Percentiles rank a stretch among this genome's conserved stretches.
Evolutionary conservation across 2,329 filamentous ascomycete genomes (phyloP).

Genomic region (Phyllosticta citribraziliensis): DNA sequence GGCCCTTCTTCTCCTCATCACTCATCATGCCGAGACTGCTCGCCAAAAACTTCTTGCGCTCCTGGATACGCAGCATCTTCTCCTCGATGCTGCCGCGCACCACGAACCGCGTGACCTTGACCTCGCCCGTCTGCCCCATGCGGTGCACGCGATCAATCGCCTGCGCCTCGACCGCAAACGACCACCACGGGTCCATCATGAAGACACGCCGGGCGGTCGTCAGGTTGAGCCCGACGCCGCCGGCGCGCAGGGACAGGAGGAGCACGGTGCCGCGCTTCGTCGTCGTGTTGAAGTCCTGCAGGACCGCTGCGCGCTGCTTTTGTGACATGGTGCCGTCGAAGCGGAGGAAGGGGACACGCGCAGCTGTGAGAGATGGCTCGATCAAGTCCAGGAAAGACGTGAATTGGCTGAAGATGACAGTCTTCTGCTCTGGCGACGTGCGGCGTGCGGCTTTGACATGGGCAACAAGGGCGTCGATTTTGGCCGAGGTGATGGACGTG

Average conservation of each 20-base stretch:
- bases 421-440: conserved; percentile 63
- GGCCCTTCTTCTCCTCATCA: conserved; percentile 83
- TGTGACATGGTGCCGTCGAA: conserved; percentile 88
- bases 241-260: conserved; percentile 75
- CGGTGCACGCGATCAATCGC: conserved; percentile 96
- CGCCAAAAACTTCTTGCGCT: conserved; percentile 96
- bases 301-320: conserved; percentile 68
- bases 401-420: conserved; percentile 93
- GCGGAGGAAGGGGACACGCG: conserved; percentile 70
- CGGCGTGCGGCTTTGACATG: conserved; percentile 62
- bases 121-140: conserved; percentile 85
- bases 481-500: conserved; percentile 68
- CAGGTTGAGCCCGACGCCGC: conserved; percentile 87
- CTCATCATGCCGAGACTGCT: conserved; percentile 89
- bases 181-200: conserved; percentile 99
- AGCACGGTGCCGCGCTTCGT: conserved; percentile 53
- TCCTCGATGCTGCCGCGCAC: conserved; percentile 88
- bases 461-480: conserved; percentile 69
- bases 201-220: conserved; percentile 83
- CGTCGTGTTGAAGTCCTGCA: conserved; percentile 54
- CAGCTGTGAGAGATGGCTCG: conserved; percentile 62
- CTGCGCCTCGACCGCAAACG: conserved; percentile 90
- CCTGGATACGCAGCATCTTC: conserved; percentile 87
- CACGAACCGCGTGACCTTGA: conserved; percentile 80
- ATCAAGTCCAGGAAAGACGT: conserved; percentile 93